Conservation (phyloP, 1,284 basidiomycete species). For the Sanghuangporus weigelae region DNA sequence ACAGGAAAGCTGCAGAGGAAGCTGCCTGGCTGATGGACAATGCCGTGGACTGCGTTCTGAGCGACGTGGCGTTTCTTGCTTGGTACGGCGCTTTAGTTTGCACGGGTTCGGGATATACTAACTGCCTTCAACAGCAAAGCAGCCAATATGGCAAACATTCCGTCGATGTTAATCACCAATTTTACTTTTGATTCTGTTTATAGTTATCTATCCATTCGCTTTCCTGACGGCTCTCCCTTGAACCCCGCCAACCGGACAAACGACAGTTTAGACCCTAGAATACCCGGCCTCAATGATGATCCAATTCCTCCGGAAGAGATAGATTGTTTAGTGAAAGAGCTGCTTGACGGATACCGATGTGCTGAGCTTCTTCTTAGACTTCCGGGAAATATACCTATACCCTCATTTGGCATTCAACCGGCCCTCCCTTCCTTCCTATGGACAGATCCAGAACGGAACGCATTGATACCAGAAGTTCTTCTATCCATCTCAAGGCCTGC, state of each 20-base stretch:
- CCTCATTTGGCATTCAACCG: slow-evolving; percentile 52
- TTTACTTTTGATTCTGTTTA: slow-evolving; percentile 82
- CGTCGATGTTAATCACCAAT: slow-evolving; percentile 69
- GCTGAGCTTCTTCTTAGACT: slow-evolving; percentile 66
- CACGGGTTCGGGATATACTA: background rate
- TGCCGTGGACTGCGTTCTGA: slow-evolving; percentile 56
- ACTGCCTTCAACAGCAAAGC: slow-evolving; percentile 45
- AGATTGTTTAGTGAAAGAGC: slow-evolving; percentile 54
- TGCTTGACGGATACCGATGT: slow-evolving; percentile 61
- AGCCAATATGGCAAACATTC: slow-evolving; percentile 56
- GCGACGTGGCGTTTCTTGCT: slow-evolving; percentile 73
- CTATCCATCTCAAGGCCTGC: slow-evolving; percentile 31
- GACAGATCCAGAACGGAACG: slow-evolving; percentile 44
- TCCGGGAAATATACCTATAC: slow-evolving; percentile 71
- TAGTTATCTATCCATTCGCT: slow-evolving; percentile 54
- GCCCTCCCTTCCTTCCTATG: slow-evolving; percentile 56
- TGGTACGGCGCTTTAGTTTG: slow-evolving; percentile 44
- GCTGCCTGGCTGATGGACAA: slow-evolving; percentile 50
- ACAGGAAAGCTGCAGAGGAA: slow-evolving; percentile 51
- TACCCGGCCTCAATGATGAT: slow-evolving; percentile 22
- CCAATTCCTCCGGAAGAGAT: slow-evolving; percentile 48
- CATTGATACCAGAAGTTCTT: slow-evolving; percentile 44
- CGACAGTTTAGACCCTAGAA: background rate
- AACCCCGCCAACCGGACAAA: background rate
- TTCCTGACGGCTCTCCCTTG: slow-evolving; percentile 28